Evolutionary conservation across 2,329 filamentous ascomycete genomes (phyloP), one percentile per base, ranked within the genome.

Genomic region (Sordariomycetes sp.): DNA sequence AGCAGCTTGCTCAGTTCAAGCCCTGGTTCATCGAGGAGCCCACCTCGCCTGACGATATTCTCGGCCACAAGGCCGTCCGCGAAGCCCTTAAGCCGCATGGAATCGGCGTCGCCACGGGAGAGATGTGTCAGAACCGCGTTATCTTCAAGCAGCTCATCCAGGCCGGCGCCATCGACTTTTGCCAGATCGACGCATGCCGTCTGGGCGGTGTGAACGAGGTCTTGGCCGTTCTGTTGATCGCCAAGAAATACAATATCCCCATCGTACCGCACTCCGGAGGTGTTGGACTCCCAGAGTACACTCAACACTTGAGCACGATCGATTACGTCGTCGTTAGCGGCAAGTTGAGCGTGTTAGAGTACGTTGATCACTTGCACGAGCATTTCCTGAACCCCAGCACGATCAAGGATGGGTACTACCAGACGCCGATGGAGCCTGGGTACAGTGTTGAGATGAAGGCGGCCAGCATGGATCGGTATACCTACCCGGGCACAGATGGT

Each of bases 1-100:
- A 79, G 51, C 60, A 86, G 51, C 76, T 94, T 30, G 74, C 74
- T 37, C 79, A 87, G 47, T 94, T 87, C 66, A 82, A 83, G 67
- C 83, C 83, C 19, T 92, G 86, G 83, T 94, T 94, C 64, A 94
- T 94, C 53, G 87, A 94, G 64, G 87, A 94, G 69, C 87, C 87
- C 3, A 94, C 87, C 11, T 86, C 79, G 16, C 87, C 87, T 10
- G 87, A 94, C 51, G 87, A 94, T 55, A 79, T 94, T 38, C 77
- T 92, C 36, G 87, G 87, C 38, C 87, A 94, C 70, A 85, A 83
- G 52, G 81, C 84, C 4, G 79, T 94, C 48, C 78, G 84, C 33
- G 81, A 90, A 41, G 86, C 86, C 4, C 76, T 94, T 9, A 71
- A 72, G 47, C 78, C 82, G 0, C 67, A 77, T 51, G 75, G 74